These are phyloP conservation scores for Monosporascus ibericus DNA, from an alignment of 2,329 filamentous ascomycete genomes.

Conservation along the genomic window DNA sequence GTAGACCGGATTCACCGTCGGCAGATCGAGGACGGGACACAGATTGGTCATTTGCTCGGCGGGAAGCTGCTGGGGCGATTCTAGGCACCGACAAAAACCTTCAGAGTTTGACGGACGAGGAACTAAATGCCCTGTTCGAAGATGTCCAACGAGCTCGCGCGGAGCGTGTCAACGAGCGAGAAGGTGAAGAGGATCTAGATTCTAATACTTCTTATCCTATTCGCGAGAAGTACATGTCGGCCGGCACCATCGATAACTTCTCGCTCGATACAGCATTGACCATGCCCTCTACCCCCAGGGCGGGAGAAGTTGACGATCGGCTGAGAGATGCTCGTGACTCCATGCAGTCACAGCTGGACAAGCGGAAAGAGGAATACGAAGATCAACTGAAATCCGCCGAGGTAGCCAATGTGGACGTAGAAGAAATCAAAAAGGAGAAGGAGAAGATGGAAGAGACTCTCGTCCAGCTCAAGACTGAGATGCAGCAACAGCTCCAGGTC, in stretches of 20 bases:
- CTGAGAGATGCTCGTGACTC: slow-evolving; percentile 72
- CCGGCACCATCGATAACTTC: slow-evolving; percentile 90
- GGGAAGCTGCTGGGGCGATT: slow-evolving; percentile 88
- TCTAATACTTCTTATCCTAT: slow-evolving; percentile 82
- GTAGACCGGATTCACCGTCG: slow-evolving; percentile 73
- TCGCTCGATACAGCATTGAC: slow-evolving; percentile 91
- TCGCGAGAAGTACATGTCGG: slow-evolving; percentile 92
- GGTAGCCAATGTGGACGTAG: slow-evolving; percentile 69
- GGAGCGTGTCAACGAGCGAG: slow-evolving; percentile 63
- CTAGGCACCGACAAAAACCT: slow-evolving; percentile 90
- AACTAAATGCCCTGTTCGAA: slow-evolving; percentile 88
- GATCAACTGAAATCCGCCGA: slow-evolving; percentile 71
- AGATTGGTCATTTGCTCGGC: slow-evolving; percentile 89
- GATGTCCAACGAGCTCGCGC: slow-evolving; percentile 87
- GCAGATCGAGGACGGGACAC: slow-evolving; percentile 70
- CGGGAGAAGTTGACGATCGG: slow-evolving; percentile 68
- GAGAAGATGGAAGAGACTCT: slow-evolving; percentile 78
- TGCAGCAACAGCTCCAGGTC: slow-evolving; percentile 76
- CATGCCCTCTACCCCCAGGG: slow-evolving; percentile 85
- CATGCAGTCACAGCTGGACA: slow-evolving; percentile 76
- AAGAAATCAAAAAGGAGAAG: slow-evolving; percentile 80
- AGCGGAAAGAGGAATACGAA: slow-evolving; percentile 76
- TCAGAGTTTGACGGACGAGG: slow-evolving; percentile 82
- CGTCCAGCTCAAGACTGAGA: slow-evolving; percentile 73
- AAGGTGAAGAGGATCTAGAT: slow-evolving; percentile 84